Evolutionary conservation across 179 eudicot genomes (phyloP), one percentile per base, ranked within the genome.

Genomic region (Beta lomatogona): DNA sequence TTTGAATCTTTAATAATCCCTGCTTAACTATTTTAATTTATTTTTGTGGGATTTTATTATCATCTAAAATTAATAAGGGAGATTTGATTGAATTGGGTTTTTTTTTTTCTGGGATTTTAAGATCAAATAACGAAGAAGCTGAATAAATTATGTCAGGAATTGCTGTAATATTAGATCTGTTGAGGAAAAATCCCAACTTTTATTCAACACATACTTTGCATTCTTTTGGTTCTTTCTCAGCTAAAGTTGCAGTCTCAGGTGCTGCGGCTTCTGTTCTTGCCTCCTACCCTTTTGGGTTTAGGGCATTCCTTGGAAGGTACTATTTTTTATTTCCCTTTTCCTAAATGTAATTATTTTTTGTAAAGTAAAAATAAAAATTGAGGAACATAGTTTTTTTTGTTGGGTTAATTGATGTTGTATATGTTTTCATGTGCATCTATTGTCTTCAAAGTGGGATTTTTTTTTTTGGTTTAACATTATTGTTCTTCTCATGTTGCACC

Each of bases 241-340:
- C 90, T 61, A 86, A 84, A 48, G 84, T 86, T 22, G 91, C 91
- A 21, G 79, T 87, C 76, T 85, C 90, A 58, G 82, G 94, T 9
- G 90, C 90, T 66, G 93, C 93, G 19, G 92, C 96, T 63, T 87
- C 94, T 25, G 83, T 86, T 70, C 90, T 91, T 53, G 88, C 92
- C 12, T 77, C 83, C 19, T 75, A 86, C 84, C 95, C 98, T 76
- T 92, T 93, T 78, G 93, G 90, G 4, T 86, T 89, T 36, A 86
- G 90, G 81, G 82, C 94, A n/a, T 86, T 88, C 92, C 9, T 93
- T 57, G 87, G 88, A 10, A 78, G 82, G 87, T 85, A 60, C 64
- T 69, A 48, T 80, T 18, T 70, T 12, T 25, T 54, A 28, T 46
- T n/a, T 15, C 25, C 41, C 41, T 22, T 45, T 61, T 41, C 45